Base-by-base conservation (phyloP, 306 rosid species). In the Vigna reflexopilosa region DNA sequence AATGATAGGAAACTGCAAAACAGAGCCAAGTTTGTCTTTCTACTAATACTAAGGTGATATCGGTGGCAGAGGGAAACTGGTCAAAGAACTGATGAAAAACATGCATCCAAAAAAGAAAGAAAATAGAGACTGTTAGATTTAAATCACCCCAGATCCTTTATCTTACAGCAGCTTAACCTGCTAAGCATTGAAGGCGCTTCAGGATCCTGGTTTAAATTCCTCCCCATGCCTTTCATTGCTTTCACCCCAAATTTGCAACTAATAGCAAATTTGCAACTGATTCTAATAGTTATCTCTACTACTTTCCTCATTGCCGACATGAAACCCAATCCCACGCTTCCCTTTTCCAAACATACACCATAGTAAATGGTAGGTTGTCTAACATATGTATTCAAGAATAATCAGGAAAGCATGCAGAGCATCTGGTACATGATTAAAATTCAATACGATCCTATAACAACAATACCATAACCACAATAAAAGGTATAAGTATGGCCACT, bases 1-100 rank as follows among this genome's bases (percentile, higher is more conserved):
- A 26, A 52, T 48, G 59, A 69, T 9, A 69, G 26, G 70, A 69
- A 26, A 69, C 59, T 26, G 57, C 12, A 50, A 69, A 28, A 69
- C 26, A 16, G 16, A 69, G 5, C 59, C 32, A 38, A 14, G 32
- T 65, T n/a, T 26, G 3, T 24, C 56, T 48, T 48, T 59, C 24
- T 28, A 24, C 57, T 48, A 55, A 48, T 28, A 49, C 28, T 13
- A 16, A 49, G 45, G 16, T 48, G 59, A 48, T 69, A 69, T 49
- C 22, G 15, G 73, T 68, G 26, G 4, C 42, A 42, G 73, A 48
- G 9, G 58, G 44, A 68, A 14, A 28, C 26, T 48, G 40, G 28
- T 69, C 9, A 14, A 69, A 48, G 28, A 69, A 69, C 74, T 26
- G 24, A 49, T 26, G 15, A 16, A 15, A 69, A 47, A 16, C 45